These are phyloP conservation scores for Clonostachys byssicola DNA, from an alignment of 2,329 filamentous ascomycete genomes.

Conservation along the genomic window DNA sequence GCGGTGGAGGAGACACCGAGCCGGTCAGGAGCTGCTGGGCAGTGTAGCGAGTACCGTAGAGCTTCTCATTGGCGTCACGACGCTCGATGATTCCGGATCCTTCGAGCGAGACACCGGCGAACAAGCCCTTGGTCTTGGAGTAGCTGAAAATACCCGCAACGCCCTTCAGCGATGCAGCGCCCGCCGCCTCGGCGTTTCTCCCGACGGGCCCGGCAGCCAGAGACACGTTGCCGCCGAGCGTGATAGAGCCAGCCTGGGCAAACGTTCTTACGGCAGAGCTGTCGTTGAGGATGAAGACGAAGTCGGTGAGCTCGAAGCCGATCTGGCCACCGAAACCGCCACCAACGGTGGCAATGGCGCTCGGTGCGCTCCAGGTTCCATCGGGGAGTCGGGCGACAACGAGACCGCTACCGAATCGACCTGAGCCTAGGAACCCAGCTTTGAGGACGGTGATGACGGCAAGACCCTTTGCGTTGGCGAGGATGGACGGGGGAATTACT, in stretches of 20 bases:
- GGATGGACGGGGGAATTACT: conserved; percentile 86
- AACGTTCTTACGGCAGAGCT: conserved; percentile 85
- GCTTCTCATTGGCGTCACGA: conserved; percentile 93
- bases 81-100: conserved; percentile 91
- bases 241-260: conserved; percentile 85
- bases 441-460: conserved; percentile 85
- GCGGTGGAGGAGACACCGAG: conserved; percentile 70
- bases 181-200: conserved; percentile 91
- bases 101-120: conserved; percentile 92
- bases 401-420: conserved; percentile 75
- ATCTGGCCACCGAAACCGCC: conserved; percentile 84
- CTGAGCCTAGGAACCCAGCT: conserved; percentile 80
- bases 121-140: conserved; percentile 95
- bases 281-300: conserved; percentile 98
- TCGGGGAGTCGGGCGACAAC: conserved; percentile 77
- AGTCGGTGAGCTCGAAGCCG: conserved; percentile 84
- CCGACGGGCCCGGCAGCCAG: conserved; percentile 92
- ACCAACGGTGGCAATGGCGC: conserved; percentile 75
- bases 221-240: conserved; percentile 92
- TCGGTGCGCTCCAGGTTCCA: conserved; percentile 77
- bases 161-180: conserved; percentile 83
- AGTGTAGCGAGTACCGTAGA: conserved; percentile 81
- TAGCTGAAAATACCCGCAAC: conserved; percentile 95
- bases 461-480: conserved; percentile 89
- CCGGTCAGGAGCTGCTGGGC: conserved; percentile 81